These are phyloP conservation scores for Penicillium frequentans DNA, from an alignment of 2,329 filamentous ascomycete genomes.

Conservation along the genomic window DNA sequence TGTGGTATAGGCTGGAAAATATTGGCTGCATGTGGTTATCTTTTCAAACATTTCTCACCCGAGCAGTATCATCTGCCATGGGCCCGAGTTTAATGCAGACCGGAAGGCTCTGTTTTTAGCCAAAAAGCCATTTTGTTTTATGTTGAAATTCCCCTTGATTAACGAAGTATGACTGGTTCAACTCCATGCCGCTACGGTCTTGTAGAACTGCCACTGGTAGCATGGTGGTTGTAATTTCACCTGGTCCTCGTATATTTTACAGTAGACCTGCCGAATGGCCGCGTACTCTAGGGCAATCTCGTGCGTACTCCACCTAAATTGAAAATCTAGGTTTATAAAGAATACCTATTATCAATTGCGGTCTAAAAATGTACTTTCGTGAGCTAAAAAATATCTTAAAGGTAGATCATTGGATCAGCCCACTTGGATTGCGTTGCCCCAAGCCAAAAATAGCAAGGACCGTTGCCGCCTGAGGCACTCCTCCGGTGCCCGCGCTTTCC, in stretches of 20 bases:
- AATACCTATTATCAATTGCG: neutral
- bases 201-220: conserved; percentile 2
- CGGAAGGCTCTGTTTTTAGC: conserved; percentile 38
- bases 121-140: conserved; percentile 37
- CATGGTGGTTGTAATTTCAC: conserved; percentile 1
- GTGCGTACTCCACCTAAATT: neutral
- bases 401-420: neutral
- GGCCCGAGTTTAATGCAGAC: conserved; percentile 40
- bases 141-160: conserved; percentile 32
- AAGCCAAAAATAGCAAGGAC: conserved; percentile 12
- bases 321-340: neutral
- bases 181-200: conserved; percentile 18
- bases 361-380: neutral
- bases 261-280: neutral
- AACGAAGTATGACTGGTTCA: conserved; percentile 41
- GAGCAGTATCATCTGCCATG: conserved; percentile 28
- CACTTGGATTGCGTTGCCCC: neutral
- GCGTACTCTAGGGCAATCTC: neutral
- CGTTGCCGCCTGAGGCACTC: conserved; percentile 15
- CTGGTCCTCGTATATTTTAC: neutral
- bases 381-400: neutral
- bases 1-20: conserved; percentile 33
- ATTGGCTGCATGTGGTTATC: conserved; percentile 37
- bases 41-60: conserved; percentile 32
- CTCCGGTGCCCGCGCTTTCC: neutral